Evolutionary conservation across 2,329 filamentous ascomycete genomes (phyloP).

Genomic region (Microdochium bolleyi): DNA sequence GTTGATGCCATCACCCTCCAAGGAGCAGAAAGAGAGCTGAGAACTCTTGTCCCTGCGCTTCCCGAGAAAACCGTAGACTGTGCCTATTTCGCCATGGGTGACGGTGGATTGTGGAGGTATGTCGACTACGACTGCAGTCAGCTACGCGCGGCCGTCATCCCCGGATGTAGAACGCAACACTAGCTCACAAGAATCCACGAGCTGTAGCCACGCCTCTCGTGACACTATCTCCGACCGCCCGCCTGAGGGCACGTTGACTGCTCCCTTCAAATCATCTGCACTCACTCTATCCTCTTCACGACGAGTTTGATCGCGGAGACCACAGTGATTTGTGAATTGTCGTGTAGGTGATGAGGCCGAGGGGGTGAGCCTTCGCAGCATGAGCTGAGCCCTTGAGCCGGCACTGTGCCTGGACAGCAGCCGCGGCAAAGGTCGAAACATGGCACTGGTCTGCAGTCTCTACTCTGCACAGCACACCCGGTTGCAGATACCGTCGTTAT

Average conservation of each 20-base stretch:
- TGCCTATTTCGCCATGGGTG: conserved; percentile 8
- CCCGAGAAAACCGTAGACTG: conserved; percentile 65
- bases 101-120: not conserved
- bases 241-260: too few relatives aligned
- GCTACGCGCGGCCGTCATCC: not conserved
- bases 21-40: conserved; percentile 62
- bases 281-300: too few relatives aligned
- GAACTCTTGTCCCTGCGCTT: conserved; percentile 60
- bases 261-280: too few relatives aligned
- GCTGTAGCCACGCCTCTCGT: too few relatives aligned
- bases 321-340: not conserved
- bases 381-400: not conserved
- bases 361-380: not conserved
- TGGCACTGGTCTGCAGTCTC: conserved; percentile 10
- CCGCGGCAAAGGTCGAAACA: not conserved
- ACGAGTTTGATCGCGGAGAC: too few relatives aligned
- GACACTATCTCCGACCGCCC: too few relatives aligned
- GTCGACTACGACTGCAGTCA: not conserved
- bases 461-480: not conserved
- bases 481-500: not conserved
- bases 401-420: not conserved
- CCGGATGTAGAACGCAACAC: not conserved
- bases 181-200: conserved; percentile 10
- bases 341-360: not conserved
- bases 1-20: conserved; percentile 21